phyloP scores from a whole-genome alignment of 371 early-diverging fungal genomes.

The Mycotypha africana region DNA sequence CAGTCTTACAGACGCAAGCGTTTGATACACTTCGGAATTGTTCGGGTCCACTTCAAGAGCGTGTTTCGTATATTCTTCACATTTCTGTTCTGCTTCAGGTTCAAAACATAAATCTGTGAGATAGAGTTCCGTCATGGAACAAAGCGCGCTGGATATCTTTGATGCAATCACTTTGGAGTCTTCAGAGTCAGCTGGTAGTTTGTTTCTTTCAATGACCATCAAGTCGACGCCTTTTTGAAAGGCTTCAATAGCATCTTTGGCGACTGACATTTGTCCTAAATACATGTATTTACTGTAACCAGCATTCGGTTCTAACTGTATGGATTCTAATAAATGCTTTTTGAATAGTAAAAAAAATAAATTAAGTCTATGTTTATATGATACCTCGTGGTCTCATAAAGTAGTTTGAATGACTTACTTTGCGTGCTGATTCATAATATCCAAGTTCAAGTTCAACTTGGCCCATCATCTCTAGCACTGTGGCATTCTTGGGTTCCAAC shows the following conservation, averaged over 20 bases:
- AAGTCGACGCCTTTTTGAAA: slow-evolving; percentile 81
- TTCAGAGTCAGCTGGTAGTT: slow-evolving; percentile 22
- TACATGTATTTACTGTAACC: slow-evolving; percentile 84
- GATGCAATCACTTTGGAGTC: slow-evolving; percentile 40
- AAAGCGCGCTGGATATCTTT: slow-evolving; percentile 81
- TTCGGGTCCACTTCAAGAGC: slow-evolving; percentile 67
- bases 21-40: slow-evolving; percentile 84
- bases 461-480: slow-evolving; percentile 66
- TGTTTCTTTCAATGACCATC: slow-evolving; percentile 42
- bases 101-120: slow-evolving; percentile 95
- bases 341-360: too few species aligned
- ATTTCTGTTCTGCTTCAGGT: slow-evolving; percentile 81
- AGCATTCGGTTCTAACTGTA: slow-evolving; percentile 59
- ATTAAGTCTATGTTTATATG: too few species aligned
- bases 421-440: slow-evolving; percentile 60
- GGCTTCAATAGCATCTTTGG: slow-evolving; percentile 69
- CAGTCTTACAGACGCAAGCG: slow-evolving; percentile 86
- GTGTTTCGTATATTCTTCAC: slow-evolving; percentile 67
- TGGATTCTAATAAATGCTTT: slow-evolving; percentile 65
- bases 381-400: too few species aligned
- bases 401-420: too few species aligned
- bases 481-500: slow-evolving; percentile 56
- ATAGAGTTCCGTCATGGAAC: slow-evolving; percentile 94
- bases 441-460: slow-evolving; percentile 74
- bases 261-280: slow-evolving; percentile 81